phyloP scores from a whole-genome alignment of 148 eudicot species.

The Camellia sinensis region DNA sequence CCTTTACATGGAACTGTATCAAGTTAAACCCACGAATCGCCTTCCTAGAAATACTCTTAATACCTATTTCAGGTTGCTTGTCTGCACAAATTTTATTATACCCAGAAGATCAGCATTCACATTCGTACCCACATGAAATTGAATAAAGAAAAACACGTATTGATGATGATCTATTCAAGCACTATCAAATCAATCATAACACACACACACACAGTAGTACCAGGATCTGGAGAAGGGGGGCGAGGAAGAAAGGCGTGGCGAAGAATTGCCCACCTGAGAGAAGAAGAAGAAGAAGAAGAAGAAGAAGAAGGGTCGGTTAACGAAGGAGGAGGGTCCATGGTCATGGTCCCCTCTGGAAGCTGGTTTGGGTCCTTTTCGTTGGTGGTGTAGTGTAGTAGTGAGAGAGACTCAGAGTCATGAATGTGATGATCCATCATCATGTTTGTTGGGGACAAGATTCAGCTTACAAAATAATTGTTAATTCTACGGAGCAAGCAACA shows the following conservation, averaged over 20 bases:
- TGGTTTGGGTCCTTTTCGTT: too few relatives aligned
- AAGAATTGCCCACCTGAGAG: constrained; percentile 64
- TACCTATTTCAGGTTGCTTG: constrained; percentile 26
- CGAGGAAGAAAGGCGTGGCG: constrained; percentile 52
- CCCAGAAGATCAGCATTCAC: too few relatives aligned
- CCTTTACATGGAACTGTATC: constrained; percentile 47
- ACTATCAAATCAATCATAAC: background rate
- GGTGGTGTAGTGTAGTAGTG: too few relatives aligned
- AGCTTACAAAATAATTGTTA: too few relatives aligned
- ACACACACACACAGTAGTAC: constrained; percentile 16
- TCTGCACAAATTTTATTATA: constrained; percentile 27
- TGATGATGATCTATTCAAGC: too few relatives aligned
- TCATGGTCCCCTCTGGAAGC: background rate
- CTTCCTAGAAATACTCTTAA: constrained; percentile 51
- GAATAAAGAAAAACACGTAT: too few relatives aligned
- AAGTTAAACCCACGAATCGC: constrained; percentile 51
- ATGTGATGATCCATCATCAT: too few relatives aligned
- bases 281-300: constrained; percentile 22
- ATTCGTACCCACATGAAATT: too few relatives aligned
- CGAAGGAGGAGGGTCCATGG: background rate
- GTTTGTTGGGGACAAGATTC: too few relatives aligned
- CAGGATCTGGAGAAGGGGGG: constrained; percentile 20
- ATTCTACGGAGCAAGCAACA: too few relatives aligned
- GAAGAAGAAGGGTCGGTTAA: background rate
- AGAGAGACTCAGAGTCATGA: too few relatives aligned